phyloP scores from a whole-genome alignment of 352 stramenopile species.

The Pythium chondricola region DNA sequence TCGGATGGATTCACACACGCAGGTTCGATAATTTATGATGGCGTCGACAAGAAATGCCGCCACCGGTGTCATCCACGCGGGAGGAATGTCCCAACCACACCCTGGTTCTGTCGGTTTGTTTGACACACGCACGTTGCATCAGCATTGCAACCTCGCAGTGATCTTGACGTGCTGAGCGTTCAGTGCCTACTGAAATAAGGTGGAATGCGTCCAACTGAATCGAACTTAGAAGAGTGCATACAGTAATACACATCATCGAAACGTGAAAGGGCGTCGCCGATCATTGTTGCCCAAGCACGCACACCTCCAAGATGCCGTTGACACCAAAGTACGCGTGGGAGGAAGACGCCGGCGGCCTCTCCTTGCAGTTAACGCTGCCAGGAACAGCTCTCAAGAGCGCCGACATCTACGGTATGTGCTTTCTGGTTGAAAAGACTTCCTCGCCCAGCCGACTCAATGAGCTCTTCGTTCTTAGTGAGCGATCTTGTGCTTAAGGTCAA shows the following conservation, averaged over 20 bases:
- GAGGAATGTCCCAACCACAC: no score
- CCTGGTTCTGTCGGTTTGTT: no score
- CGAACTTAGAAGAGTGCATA: neutral
- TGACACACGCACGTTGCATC: no score
- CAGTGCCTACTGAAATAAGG: no score
- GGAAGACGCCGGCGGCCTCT: constrained; percentile 41
- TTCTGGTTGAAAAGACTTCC: neutral
- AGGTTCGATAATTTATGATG: no score
- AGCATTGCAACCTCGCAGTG: no score
- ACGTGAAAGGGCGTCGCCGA: constrained; percentile 6
- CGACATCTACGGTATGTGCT: constrained; percentile 59
- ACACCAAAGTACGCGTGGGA: constrained; percentile 61
- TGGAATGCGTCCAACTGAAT: no score
- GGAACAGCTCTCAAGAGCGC: constrained; percentile 36
- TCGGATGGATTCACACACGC: no score
- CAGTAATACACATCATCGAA: constrained; percentile 4
- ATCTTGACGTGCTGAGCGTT: no score
- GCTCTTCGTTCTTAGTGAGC: constrained; percentile 33
- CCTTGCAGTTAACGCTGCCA: constrained; percentile 46
- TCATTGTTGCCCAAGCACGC: neutral
- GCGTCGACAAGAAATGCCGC: no score
- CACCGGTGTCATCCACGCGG: no score
- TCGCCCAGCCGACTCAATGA: neutral
- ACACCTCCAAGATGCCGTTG: constrained; percentile 41
- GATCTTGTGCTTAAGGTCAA: constrained; percentile 81